Evolutionary conservation across 2,329 filamentous ascomycete species (phyloP).

Genomic region (Clonostachys byssicola): DNA sequence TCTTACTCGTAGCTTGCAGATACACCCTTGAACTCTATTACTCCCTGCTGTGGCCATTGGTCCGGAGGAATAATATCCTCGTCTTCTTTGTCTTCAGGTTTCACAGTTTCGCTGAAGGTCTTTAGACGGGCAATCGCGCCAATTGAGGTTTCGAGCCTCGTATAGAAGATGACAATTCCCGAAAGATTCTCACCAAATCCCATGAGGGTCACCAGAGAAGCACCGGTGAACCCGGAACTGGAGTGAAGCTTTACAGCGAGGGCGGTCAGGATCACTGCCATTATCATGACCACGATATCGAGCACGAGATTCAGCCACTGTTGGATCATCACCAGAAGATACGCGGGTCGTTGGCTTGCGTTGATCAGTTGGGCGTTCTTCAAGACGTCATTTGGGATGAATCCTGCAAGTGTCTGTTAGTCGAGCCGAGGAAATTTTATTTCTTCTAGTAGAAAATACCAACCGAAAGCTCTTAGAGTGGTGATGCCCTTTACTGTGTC

Average conservation of each 20-base stretch:
- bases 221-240: conserved; percentile 26
- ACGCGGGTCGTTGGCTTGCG: conserved; percentile 48
- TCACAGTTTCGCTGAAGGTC: conserved; percentile 14
- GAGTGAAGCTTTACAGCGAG: conserved; percentile 35
- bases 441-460: conserved; percentile 19
- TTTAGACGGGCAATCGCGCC: conserved; percentile 16
- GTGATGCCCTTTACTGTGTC: conserved; percentile 48
- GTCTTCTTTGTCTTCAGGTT: conserved; percentile 9
- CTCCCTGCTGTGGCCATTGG: conserved; percentile 22
- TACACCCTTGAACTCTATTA: conserved; percentile 19
- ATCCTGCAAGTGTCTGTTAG: no score
- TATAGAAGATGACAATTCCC: conserved; percentile 22
- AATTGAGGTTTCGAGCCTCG: conserved; percentile 18
- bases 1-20: conserved; percentile 23
- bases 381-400: conserved; percentile 23
- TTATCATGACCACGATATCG: conserved; percentile 37
- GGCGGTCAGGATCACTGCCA: conserved; percentile 38
- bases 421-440: no score
- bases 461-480: conserved; percentile 52
- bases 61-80: conserved; percentile 8
- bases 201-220: conserved; percentile 28
- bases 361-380: conserved; percentile 43
- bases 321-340: conserved; percentile 52
- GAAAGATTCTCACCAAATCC: conserved; percentile 15
- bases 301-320: conserved; percentile 49